These are phyloP conservation scores for Penicillium malachiteum DNA, from an alignment of 495 filamentous ascomycete species.

Conservation along the genomic window DNA sequence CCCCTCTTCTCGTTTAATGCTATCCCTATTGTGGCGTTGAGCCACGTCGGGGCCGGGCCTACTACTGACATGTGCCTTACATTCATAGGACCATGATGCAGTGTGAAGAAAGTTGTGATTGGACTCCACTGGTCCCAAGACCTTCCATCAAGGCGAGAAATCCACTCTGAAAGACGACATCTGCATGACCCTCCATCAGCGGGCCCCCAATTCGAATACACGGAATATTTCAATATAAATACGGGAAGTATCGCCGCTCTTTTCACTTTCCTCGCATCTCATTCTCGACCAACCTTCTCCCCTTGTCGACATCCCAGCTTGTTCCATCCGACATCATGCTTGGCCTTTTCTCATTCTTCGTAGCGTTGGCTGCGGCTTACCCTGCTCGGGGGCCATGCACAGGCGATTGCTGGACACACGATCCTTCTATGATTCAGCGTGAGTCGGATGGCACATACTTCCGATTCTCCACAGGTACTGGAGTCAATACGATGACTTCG, in stretches of 20 bases:
- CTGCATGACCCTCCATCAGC: conserved; percentile 14
- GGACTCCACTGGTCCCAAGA: conserved; percentile 19
- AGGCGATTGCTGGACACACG: conserved; percentile 61
- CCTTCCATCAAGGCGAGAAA: conserved; percentile 15
- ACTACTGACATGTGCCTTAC: conserved; percentile 33
- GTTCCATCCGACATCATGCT: conserved; percentile 16
- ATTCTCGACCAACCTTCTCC: conserved; percentile 6
- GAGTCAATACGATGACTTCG: conserved; percentile 59
- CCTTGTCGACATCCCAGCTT: not conserved
- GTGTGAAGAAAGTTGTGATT: conserved; percentile 17
- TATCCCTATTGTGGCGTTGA: conserved; percentile 22
- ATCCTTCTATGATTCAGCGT: conserved; percentile 63
- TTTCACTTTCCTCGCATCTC: conserved; percentile 1
- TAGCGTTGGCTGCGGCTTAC: conserved; percentile 38
- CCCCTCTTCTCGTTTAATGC: not conserved
- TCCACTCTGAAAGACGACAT: conserved; percentile 11
- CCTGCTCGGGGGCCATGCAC: conserved; percentile 56
- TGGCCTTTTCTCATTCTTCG: conserved; percentile 21
- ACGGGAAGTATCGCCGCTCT: conserved; percentile 6
- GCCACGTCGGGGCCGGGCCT: conserved; percentile 16
- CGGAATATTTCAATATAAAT: conserved; percentile 23
- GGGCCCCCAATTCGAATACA: not conserved
- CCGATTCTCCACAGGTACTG: conserved; percentile 65
- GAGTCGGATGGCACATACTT: conserved; percentile 67
- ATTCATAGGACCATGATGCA: conserved; percentile 23